Conservation (phyloP, 176 grass and related monocot genomes). For the Aegilops sharonensis region DNA sequence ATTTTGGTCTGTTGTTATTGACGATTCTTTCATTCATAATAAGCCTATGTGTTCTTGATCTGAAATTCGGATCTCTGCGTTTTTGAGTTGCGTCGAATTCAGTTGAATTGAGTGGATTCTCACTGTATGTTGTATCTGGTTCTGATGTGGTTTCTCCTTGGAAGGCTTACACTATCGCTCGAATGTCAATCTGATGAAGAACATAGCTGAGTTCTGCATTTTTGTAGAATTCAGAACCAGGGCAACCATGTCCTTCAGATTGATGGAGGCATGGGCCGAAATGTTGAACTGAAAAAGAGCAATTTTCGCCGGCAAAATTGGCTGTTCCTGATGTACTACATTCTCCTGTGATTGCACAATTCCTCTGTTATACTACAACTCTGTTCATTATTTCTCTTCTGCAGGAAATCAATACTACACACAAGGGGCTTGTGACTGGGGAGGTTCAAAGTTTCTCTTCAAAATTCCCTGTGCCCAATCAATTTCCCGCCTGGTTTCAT, state of each 20-base stretch:
- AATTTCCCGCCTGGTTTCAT: not conserved
- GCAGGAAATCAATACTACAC: conserved; percentile 11
- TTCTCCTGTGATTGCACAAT: not conserved
- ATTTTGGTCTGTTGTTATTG: conserved; percentile 31
- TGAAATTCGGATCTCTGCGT: not conserved
- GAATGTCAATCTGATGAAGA: not conserved
- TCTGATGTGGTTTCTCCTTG: not conserved
- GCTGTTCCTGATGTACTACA: not conserved
- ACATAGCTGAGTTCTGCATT: too few species aligned
- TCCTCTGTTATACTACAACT: not conserved
- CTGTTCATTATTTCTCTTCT: not conserved
- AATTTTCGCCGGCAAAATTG: not conserved
- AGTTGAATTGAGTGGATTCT: not conserved
- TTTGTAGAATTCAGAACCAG: too few species aligned
- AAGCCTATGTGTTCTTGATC: not conserved
- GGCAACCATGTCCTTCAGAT: too few species aligned
- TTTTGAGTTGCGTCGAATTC: not conserved
- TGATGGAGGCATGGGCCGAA: not conserved
- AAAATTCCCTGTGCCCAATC: not conserved
- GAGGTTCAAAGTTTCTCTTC: not conserved
- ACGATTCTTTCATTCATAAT: conserved; percentile 50
- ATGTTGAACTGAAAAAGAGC: not conserved
- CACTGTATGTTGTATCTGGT: not conserved
- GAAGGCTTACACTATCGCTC: not conserved
- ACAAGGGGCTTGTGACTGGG: conserved; percentile 21